Base-by-base conservation (phyloP, 352 stramenopile species). In the Lagenidium giganteum region DNA sequence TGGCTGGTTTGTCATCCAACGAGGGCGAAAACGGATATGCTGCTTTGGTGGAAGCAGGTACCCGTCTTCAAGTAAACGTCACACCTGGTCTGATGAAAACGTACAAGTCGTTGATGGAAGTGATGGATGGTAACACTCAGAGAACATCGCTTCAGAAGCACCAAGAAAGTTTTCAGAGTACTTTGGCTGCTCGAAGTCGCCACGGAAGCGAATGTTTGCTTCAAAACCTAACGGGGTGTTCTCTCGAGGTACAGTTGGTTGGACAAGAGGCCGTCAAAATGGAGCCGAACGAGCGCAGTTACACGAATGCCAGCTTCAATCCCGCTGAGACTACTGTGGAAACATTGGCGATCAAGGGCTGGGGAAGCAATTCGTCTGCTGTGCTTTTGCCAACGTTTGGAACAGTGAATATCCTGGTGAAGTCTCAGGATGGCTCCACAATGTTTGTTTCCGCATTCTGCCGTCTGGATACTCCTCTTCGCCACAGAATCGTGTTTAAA, bases 21-120 rank as follows among this genome's bases (percentile, higher is more conserved):
- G 51, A 66, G 45, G 74, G 68, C 24, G 70, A 83, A 33, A 85
- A 87, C 30, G 76, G 76, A 1, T 72, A 82, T 20, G 70, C 72
- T 13, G 57, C 77, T 13, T 54, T 85, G 28, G 58, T 82, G 21
- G 75, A 88, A 32, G 75, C 75, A 13, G 67, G 68, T 5, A 84
- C 79, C 46, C 67, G 68, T 11, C 85, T 89, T 51, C 76, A 89
- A 42, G 74, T 89, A 40, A 89, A 89, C 45, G 59, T 89, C 25
- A 84, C 76, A 9, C 73, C 76, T 4, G 75, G 69, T 26, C 54
- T 89, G 14, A 22, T 89, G 27, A 78, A 83, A 29, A 78, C 57
- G 2, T 83, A 85, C 16, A 64, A 67, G 38, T 61, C 67, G 5
- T 32, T 89, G 32, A 83, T 82, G 59, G 76, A 89, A 17, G 71